Base-by-base conservation (phyloP, 805 yeast genomes). In the Huiozyma naganishii region DNA sequence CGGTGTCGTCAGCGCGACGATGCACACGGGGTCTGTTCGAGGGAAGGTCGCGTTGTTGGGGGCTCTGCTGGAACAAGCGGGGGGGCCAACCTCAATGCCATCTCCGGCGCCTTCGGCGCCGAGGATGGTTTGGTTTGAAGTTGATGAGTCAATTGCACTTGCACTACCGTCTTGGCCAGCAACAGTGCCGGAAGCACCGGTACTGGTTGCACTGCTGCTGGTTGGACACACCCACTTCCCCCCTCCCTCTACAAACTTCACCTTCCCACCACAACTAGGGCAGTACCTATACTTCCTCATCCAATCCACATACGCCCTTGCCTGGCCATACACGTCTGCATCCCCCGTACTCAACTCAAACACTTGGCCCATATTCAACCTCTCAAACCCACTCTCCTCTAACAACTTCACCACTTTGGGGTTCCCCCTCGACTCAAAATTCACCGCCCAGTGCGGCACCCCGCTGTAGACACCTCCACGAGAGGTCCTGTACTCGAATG, bases 261-360 rank as follows among this genome's bases (percentile, higher is more conserved):
- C 76, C 36, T 59, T 63, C 0, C 72, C 57, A 0, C 95, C 97
- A 67, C 97, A 90, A 0, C 92, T 90, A 6, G 90, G 89, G 58
- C 97, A 90, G 62, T 72, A 82, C 45, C 71, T 69, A 55, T 83
- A 83, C 42, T 86, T 76, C 43, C 65, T 61, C 39, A 84, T 68
- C 96, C 97, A 90, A 61, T 89, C 95, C 43, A 88, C 56, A 57
- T 79, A 83, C 79, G 83, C 86, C 46, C 81, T 77, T 0, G 85
- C 90, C 56, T 89, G 92, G 3, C 95, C 80, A 50, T 76, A 80
- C 23, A 87, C 58, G 3, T 86, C 76, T 0, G 87, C 82, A 41
- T 81, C 83, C 11, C 44, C 48, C 39, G 61, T 61, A 4, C 49
- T 36, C 37, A 64, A 38, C 6, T 50, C 48, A 35, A 57, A 50